phyloP scores from a whole-genome alignment of 2,329 filamentous ascomycete species.

The Neonectria punicea region DNA sequence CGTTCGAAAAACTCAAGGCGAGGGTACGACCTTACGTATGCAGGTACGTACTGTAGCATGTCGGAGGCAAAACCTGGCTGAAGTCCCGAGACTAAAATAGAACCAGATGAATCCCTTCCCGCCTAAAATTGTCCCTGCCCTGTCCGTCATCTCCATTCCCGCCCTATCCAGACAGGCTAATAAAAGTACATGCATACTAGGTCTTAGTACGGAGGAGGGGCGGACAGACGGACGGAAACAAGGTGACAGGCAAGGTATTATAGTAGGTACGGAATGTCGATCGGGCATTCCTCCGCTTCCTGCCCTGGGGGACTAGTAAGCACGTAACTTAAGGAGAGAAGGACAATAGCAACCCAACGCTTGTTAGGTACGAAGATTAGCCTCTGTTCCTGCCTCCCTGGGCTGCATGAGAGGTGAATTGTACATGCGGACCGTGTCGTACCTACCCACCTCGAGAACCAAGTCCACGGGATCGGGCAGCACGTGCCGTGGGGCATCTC shows the following conservation, averaged over 20 bases:
- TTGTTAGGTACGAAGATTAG: background rate
- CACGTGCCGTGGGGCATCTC: conserved; percentile 34
- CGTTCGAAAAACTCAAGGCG: background rate
- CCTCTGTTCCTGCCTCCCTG: background rate
- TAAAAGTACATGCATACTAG: background rate
- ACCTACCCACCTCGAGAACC: conserved; percentile 20
- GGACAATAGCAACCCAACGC: background rate
- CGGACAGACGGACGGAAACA: conserved; percentile 2
- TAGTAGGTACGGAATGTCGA: background rate
- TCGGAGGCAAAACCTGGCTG: background rate
- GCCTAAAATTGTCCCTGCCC: conserved; percentile 30
- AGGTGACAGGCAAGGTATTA: background rate
- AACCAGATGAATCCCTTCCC: conserved; percentile 2
- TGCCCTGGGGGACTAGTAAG: background rate
- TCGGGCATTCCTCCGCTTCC: background rate
- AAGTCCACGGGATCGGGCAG: conserved; percentile 26
- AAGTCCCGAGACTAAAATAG: conserved; percentile 16
- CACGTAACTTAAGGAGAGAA: too few relatives aligned
- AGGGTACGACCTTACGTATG: background rate
- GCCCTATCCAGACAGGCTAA: conserved; percentile 15
- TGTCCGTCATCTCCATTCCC: conserved; percentile 19
- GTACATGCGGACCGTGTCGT: background rate
- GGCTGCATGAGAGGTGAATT: background rate
- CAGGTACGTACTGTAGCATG: background rate
- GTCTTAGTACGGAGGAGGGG: background rate